Evolutionary conservation across 2,329 filamentous ascomycete species (phyloP), one percentile per base, ranked within the genome.

Genomic region (Ascochyta rabiei): DNA sequence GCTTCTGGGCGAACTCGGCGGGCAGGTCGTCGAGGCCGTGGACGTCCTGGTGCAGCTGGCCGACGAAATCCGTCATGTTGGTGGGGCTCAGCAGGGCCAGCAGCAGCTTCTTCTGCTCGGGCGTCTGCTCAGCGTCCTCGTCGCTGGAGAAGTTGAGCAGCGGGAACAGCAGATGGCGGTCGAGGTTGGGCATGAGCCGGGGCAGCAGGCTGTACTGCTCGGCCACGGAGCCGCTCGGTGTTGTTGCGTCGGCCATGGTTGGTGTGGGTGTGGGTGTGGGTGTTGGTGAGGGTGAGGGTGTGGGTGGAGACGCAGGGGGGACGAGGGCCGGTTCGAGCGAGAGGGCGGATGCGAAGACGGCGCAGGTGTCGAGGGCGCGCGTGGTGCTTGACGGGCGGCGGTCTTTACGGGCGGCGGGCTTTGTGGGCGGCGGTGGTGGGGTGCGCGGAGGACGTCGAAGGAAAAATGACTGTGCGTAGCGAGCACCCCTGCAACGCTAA

Each of bases 1-100:
- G 85, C 87, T 95, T 96, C 77, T 89, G 87, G 68, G 87, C 85
- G 77, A 93, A 98, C 78, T 97, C 92, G 61, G 89, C 84, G 45
- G 95, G 93, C 49, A 89, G 81, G 59, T 90, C 84, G 57, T 89
- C 83, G 62, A 91, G 85, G 68, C 88, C 84, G 81, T 98, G 87
- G 64, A 99, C 86, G 72, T 97, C 90, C 75, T 90, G 89, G 83
- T 96, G 91, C 65, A 99, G 82, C 71, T 89, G 90, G 72, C 93
- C 93, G 49, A 98, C 91, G 76, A 96, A 99, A 79, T 99, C 95
- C 71, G 89, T 95, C 95, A 99, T 99, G 83, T 98, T 97, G 72
- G 95, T 98, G 77, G 92, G 88, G 81, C 96, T 93, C 67, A 99
- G 86, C 55, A 99, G 87, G 79, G 93, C 89, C 77, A 93, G 96